Percentiles rank a stretch among this genome's conserved stretches.
Conservation (phyloP, 2,329 filamentous ascomycete genomes). For the Hypomyces perniciosus region DNA sequence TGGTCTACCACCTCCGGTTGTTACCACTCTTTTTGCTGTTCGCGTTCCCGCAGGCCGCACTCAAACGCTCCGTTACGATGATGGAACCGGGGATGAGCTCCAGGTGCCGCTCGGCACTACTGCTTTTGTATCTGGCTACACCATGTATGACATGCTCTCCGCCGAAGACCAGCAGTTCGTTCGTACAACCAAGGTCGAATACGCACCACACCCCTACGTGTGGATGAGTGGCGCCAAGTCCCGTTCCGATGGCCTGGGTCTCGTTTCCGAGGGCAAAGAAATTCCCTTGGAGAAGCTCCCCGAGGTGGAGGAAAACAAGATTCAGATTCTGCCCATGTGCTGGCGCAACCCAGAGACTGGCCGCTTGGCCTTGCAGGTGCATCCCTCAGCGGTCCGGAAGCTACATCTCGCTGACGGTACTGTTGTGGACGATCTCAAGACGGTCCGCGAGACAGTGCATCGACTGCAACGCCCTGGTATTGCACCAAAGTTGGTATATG, state of each 20-base stretch:
- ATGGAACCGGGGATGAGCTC: constrained; percentile 60
- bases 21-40: constrained; percentile 69
- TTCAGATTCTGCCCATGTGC: constrained; percentile 68
- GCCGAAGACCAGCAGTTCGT: constrained; percentile 62
- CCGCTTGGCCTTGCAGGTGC: constrained; percentile 63
- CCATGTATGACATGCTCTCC: constrained; percentile 63
- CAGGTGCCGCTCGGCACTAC: constrained; percentile 69
- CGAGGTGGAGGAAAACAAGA: constrained; percentile 56
- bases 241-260: constrained; percentile 62
- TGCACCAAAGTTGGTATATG: constrained; percentile 60
- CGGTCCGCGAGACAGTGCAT: constrained; percentile 64
- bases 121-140: constrained; percentile 65
- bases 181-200: constrained; percentile 62
- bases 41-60: constrained; percentile 59
- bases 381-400: constrained; percentile 64
- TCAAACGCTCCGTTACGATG: constrained; percentile 67
- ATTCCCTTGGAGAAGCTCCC: constrained; percentile 55
- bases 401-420: constrained; percentile 61
- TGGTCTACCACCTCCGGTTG: constrained; percentile 65
- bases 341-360: constrained; percentile 72
- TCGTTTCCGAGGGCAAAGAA: constrained; percentile 61
- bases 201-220: constrained; percentile 73
- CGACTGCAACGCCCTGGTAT: constrained; percentile 67
- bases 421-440: constrained; percentile 60
- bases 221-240: constrained; percentile 71